Evolutionary conservation across 495 filamentous ascomycete genomes (phyloP), one percentile per base, ranked within the genome.

Genomic region (Aspergillus hancockii): DNA sequence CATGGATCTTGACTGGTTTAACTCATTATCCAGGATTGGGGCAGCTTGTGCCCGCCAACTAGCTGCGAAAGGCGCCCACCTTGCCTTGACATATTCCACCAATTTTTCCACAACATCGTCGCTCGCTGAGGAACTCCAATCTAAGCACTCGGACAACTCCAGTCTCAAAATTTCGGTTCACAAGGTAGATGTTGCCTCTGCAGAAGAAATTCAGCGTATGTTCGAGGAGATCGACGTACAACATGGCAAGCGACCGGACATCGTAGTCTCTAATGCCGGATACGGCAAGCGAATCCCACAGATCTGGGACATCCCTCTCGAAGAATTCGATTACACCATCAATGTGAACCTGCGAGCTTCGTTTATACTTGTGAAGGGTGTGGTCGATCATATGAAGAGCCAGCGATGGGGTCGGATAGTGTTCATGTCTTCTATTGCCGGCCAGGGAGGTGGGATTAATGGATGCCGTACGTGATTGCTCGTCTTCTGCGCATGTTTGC

Each of bases 351-450:
- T 89, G 22, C 77, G 86, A 23, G 80, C 85, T 0, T 81, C 85
- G 0, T 91, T 89, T 63, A 77, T 90, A 49, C 74, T 90, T 8
- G 79, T 80, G 4, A 88, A 90, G 63, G 79, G 86, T 8, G 79
- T 81, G 45, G 81, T 89, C 3, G 84, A 85, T 49, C 78, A 81
- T 53, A 90, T 90, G 88, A 81, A 82, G 52, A 67, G 68, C 25
- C 79, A 81, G 61, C 69, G 71, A 28, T 90, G 87, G 87, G 87
- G 88, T 5, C 76, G 87, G 6, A 86, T 90, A 52, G 72, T 89
- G 21, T 88, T 86, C 63, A 83, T 89, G 63, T 87, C 84, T 9
- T 88, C 84, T 36, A 86, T 91, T 56, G 85, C 88, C 8, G 86
- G 79, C 0, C 79, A 82, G 32, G 88, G 85, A 1, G 86, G 83